Conservation (phyloP, 768 basidiomycete species). For the Termitomyces sp. region DNA sequence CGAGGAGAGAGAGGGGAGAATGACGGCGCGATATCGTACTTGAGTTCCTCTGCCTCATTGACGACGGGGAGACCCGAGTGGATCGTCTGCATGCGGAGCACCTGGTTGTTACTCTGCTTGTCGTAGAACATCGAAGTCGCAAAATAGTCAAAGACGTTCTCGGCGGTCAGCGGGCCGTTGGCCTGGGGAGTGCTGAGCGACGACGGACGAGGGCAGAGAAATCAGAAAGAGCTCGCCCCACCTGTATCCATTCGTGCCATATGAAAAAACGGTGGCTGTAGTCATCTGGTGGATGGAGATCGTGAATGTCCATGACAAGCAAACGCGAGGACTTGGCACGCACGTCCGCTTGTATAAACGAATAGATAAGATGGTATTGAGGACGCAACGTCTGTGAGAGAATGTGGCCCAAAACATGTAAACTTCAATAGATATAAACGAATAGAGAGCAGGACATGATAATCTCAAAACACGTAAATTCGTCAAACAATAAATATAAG, state of each 20-base stretch:
- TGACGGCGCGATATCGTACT: conserved; percentile 35
- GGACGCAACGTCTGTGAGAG: no score
- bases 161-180: conserved; percentile 67
- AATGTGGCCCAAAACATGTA: no score
- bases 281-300: conserved; percentile 78
- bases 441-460: no score
- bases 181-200: conserved; percentile 37
- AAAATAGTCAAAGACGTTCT: conserved; percentile 90
- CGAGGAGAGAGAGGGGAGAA: conserved; percentile 1
- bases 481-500: not conserved
- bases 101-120: conserved; percentile 90
- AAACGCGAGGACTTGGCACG: conserved; percentile 4
- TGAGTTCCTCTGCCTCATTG: conserved; percentile 85
- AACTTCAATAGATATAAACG: no score
- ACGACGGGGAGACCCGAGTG: conserved; percentile 72
- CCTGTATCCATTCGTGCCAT: conserved; percentile 90
- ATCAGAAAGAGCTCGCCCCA: conserved; percentile 39
- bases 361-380: no score
- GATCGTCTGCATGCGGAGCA: conserved; percentile 90
- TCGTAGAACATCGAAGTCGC: conserved; percentile 90
- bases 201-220: not conserved
- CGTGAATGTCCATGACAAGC: conserved; percentile 40
- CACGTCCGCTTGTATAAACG: no score
- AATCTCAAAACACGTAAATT: no score
- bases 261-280: conserved; percentile 82